Evolutionary conservation across 108 stramenopile species (phyloP).

Genomic region (Aurantiochytrium sp.): DNA sequence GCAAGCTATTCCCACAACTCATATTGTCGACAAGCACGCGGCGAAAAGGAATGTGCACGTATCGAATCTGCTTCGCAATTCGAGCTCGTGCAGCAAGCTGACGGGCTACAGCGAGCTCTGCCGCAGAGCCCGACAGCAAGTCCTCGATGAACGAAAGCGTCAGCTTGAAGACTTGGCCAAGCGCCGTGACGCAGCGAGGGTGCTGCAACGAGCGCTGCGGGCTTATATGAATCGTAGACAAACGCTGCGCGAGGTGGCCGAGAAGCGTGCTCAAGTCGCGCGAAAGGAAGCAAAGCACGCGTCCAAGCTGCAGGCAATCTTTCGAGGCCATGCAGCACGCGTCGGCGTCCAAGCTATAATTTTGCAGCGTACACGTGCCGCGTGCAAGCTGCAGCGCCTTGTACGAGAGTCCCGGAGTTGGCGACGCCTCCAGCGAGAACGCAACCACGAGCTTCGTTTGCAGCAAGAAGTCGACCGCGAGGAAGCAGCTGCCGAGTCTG

Average conservation of each 20-base stretch:
- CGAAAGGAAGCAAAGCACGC: neutral
- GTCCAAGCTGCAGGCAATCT: neutral
- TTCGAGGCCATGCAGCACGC: neutral
- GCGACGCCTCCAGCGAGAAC: neutral
- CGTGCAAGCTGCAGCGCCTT: neutral
- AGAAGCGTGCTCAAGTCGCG: neutral
- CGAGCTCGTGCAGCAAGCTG: neutral
- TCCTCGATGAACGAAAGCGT: neutral
- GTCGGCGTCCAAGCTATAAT: neutral
- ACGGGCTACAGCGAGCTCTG: neutral
- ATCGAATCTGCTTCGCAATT: neutral
- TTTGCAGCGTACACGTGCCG: neutral
- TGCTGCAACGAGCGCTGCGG: neutral
- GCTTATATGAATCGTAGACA: neutral
- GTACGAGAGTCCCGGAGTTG: neutral
- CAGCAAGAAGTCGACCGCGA: neutral
- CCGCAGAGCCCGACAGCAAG: neutral
- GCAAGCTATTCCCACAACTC: neutral
- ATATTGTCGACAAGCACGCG: neutral
- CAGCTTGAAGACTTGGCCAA: neutral
- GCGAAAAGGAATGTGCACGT: neutral
- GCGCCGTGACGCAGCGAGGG: neutral
- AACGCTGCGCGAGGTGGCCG: neutral
- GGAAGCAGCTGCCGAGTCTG: neutral
- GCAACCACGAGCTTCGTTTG: neutral